A percentile compares a stretch with the other conserved stretches of the same genome.
Evolutionary conservation across 805 yeast species (phyloP).

Genomic region (Priceomyces carsonii): DNA sequence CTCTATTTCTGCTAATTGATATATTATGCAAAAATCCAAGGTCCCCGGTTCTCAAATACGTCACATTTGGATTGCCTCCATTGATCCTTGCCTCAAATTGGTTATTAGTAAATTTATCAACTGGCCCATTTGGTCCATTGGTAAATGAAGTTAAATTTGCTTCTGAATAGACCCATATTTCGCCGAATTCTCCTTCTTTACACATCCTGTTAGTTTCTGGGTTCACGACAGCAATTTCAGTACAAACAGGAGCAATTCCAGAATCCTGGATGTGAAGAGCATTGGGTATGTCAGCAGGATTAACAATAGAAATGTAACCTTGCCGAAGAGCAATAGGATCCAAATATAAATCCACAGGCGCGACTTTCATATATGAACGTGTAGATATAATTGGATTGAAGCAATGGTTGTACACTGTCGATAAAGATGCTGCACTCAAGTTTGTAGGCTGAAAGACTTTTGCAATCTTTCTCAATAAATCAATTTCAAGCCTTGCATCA

Average conservation of each 20-base stretch:
- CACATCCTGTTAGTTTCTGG: slow-evolving; percentile 86
- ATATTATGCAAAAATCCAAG: slow-evolving; percentile 88
- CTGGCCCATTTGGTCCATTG: slow-evolving; percentile 51
- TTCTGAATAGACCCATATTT: slow-evolving; percentile 93
- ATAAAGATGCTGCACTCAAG: slow-evolving; percentile 67
- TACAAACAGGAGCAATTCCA: slow-evolving; percentile 93
- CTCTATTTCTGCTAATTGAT: slow-evolving; percentile 41
- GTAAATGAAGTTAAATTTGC: slow-evolving; percentile 70
- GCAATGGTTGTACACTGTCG: slow-evolving; percentile 73
- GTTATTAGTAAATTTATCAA: slow-evolving; percentile 47
- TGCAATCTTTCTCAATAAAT: slow-evolving; percentile 56
- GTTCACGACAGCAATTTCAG: slow-evolving; percentile 91
- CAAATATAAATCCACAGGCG: slow-evolving; percentile 82
- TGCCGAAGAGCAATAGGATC: slow-evolving; percentile 90
- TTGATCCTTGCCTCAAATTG: slow-evolving; percentile 66
- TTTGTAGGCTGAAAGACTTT: slow-evolving; percentile 63
- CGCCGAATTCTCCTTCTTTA: slow-evolving; percentile 90
- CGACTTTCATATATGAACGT: slow-evolving; percentile 83
- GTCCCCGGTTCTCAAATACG: slow-evolving; percentile 88
- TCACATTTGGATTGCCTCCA: slow-evolving; percentile 57
- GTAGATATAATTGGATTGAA: slow-evolving; percentile 84
- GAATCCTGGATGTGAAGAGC: slow-evolving; percentile 86
- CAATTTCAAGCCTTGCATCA: slow-evolving; percentile 70
- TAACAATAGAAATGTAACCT: slow-evolving; percentile 79
- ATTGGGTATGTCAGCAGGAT: slow-evolving; percentile 66